Percentiles rank a stretch among this genome's conserved stretches.
phyloP scores from a whole-genome alignment of 1,284 basidiomycete species.

The Tilletia indica region DNA sequence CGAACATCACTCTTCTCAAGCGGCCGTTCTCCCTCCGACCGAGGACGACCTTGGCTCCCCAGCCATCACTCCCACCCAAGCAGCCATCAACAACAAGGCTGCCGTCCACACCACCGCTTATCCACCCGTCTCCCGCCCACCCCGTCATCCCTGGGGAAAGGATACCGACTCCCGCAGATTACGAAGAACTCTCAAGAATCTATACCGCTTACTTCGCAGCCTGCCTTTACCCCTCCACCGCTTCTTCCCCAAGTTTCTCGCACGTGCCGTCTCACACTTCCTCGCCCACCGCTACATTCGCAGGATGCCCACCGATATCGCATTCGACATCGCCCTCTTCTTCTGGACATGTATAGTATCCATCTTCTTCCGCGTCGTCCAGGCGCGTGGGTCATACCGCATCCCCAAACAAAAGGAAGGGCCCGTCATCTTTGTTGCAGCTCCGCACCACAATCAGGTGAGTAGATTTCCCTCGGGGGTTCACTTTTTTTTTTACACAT shows the following conservation, averaged over 20 bases:
- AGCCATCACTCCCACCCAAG: background rate
- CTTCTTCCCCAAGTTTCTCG: constrained; percentile 41
- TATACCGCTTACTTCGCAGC: constrained; percentile 14
- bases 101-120: background rate
- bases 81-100: constrained; percentile 1
- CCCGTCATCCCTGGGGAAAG: constrained; percentile 16
- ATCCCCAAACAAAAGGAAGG: constrained; percentile 73
- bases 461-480: constrained; percentile 31
- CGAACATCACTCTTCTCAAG: background rate
- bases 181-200: constrained; percentile 14
- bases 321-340: constrained; percentile 56
- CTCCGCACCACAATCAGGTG: constrained; percentile 94
- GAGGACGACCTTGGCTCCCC: background rate
- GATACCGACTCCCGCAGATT: constrained; percentile 3
- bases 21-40: background rate
- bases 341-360: constrained; percentile 76
- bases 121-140: background rate
- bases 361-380: constrained; percentile 94
- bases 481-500: background rate
- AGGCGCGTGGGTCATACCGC: constrained; percentile 86
- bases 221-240: constrained; percentile 47
- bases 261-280: constrained; percentile 37
- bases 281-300: constrained; percentile 36
- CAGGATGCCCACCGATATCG: constrained; percentile 49
- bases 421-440: constrained; percentile 92